Evolutionary conservation across 306 rosid species (phyloP).

Genomic region (Malus sieversii): DNA sequence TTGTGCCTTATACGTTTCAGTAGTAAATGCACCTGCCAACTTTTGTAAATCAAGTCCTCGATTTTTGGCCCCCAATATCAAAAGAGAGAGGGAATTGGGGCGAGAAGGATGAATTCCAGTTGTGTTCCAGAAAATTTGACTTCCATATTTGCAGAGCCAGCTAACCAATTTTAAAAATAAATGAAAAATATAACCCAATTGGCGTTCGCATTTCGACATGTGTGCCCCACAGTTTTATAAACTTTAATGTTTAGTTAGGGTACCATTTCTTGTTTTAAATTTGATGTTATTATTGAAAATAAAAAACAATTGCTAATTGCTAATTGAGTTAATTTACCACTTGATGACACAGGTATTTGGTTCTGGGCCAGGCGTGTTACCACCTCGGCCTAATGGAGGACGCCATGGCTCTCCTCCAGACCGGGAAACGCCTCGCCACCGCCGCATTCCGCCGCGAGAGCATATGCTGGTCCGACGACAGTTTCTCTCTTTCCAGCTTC

Average conservation of each 20-base stretch:
- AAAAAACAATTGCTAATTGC: neutral
- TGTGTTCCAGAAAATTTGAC: neutral
- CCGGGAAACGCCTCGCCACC: slow-evolving; percentile 77
- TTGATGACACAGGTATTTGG: slow-evolving; percentile 50
- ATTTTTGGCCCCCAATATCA: neutral
- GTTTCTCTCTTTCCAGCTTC: slow-evolving; percentile 47
- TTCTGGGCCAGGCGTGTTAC: slow-evolving; percentile 87
- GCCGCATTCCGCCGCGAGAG: slow-evolving; percentile 94
- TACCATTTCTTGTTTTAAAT: neutral
- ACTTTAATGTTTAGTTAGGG: neutral
- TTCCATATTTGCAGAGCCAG: neutral
- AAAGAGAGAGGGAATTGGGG: neutral
- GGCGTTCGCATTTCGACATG: neutral
- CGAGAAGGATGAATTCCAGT: neutral
- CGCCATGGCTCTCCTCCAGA: slow-evolving; percentile 93
- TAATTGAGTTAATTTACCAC: neutral
- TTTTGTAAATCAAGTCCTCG: neutral
- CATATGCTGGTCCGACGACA: slow-evolving; percentile 79
- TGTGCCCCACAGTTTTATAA: neutral
- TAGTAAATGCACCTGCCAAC: neutral
- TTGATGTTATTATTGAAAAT: too few relatives aligned
- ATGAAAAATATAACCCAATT: neutral
- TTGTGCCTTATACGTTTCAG: neutral
- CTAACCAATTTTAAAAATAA: neutral
- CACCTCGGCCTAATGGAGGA: slow-evolving; percentile 94